A percentile compares a stretch with the other conserved stretches of the same genome.
Conservation (phyloP, 192 early-diverging fungal species). For the Polychytrium aggregatum region DNA sequence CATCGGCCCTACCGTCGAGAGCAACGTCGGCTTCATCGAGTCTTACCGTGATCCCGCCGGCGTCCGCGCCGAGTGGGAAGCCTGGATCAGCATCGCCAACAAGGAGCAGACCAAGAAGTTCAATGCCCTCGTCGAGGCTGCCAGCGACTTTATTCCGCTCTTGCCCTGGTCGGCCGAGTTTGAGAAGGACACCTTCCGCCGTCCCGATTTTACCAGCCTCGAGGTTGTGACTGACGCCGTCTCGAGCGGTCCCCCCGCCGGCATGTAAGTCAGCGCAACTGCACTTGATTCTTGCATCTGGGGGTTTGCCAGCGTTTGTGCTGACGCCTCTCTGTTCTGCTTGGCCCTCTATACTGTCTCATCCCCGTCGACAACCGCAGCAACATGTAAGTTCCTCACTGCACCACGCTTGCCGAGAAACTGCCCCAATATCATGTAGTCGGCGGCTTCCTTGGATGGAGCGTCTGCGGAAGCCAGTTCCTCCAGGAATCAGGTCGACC, state of each 20-base stretch:
- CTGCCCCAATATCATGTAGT: too few relatives aligned
- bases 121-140: conserved; percentile 38
- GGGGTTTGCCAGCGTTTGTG: too few relatives aligned
- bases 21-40: conserved; percentile 54
- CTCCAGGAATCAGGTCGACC: too few relatives aligned
- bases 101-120: conserved; percentile 47
- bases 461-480: too few relatives aligned
- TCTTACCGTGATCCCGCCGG: conserved; percentile 53
- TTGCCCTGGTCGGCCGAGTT: conserved; percentile 43
- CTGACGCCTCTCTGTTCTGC: too few relatives aligned
- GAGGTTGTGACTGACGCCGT: conserved; percentile 49
- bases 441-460: too few relatives aligned
- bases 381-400: too few relatives aligned
- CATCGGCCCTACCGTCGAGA: conserved; percentile 43
- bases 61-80: conserved; percentile 53
- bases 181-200: conserved; percentile 40
- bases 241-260: conserved; percentile 27
- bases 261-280: too few relatives aligned
- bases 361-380: too few relatives aligned
- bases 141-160: conserved; percentile 28
- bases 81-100: conserved; percentile 49
- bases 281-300: too few relatives aligned
- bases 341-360: too few relatives aligned
- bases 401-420: too few relatives aligned
- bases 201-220: conserved; percentile 47